Evolutionary conservation across 2,329 filamentous ascomycete species (phyloP).

Genomic region (Xylaria sp.): DNA sequence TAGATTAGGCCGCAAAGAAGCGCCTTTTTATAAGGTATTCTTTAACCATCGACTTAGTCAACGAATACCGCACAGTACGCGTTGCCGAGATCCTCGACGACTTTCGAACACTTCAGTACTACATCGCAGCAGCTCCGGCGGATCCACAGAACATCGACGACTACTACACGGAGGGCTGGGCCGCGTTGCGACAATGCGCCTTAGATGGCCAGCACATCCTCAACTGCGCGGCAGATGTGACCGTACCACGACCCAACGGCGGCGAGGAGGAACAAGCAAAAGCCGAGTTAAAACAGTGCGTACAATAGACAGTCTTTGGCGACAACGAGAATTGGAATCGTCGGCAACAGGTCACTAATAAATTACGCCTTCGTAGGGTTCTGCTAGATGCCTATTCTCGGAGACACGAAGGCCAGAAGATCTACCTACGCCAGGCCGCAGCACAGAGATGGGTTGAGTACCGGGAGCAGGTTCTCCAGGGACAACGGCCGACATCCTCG

Average conservation of each 20-base stretch:
- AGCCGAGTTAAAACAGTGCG: conserved; percentile 65
- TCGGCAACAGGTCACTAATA: conserved; percentile 14
- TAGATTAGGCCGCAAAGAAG: conserved; percentile 9
- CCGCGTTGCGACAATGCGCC: conserved; percentile 62
- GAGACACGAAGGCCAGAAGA: conserved; percentile 66
- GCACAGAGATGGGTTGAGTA: conserved; percentile 62
- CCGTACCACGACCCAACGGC: conserved; percentile 55
- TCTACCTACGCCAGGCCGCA: conserved; percentile 62
- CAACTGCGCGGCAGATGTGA: conserved; percentile 64
- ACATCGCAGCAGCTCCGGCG: conserved; percentile 59
- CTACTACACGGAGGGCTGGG: conserved; percentile 67
- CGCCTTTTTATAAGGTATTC: conserved; percentile 6
- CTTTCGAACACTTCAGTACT: conserved; percentile 64
- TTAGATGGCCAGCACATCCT: conserved; percentile 67
- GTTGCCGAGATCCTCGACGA: conserved; percentile 65
- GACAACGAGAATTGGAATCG: background rate
- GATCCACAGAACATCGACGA: conserved; percentile 60
- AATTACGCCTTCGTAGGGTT: conserved; percentile 44
- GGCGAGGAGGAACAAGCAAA: conserved; percentile 63
- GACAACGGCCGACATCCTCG: conserved; percentile 50
- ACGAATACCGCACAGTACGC: conserved; percentile 60
- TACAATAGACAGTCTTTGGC: conserved; percentile 21
- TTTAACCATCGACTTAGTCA: conserved; percentile 49
- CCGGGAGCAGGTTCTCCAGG: conserved; percentile 56
- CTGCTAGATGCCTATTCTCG: conserved; percentile 63